phyloP scores from a whole-genome alignment of 352 stramenopile species.

The Globisporangium uncinulatum region DNA sequence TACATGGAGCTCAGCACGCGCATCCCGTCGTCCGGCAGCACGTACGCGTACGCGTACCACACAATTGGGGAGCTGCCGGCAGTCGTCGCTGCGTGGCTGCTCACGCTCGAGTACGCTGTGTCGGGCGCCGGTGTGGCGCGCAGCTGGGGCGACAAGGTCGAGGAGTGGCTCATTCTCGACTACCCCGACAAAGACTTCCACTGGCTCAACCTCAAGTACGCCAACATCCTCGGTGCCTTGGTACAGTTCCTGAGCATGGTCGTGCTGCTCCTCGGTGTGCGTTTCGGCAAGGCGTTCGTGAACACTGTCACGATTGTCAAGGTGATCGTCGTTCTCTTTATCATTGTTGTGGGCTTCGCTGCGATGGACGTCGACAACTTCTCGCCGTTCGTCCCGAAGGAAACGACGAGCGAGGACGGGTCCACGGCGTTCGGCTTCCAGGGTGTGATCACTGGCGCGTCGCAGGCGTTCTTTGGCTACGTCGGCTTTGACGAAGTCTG shows the following conservation, averaged over 20 bases:
- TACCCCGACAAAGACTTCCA: slow-evolving; percentile 30
- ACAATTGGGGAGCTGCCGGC: slow-evolving; percentile 88
- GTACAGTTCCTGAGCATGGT: slow-evolving; percentile 59
- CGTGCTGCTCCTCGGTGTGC: slow-evolving; percentile 70
- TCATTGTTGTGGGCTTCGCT: slow-evolving; percentile 81
- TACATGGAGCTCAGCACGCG: slow-evolving; percentile 84
- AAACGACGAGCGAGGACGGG: slow-evolving; percentile 16
- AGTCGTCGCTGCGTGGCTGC: slow-evolving; percentile 70
- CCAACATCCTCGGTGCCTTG: slow-evolving; percentile 41
- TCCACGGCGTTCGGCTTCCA: slow-evolving; percentile 35
- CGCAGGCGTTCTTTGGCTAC: slow-evolving; percentile 91
- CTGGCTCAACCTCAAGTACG: slow-evolving; percentile 49
- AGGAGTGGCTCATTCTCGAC: slow-evolving; percentile 50
- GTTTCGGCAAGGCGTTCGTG: slow-evolving; percentile 84
- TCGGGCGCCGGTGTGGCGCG: slow-evolving; percentile 86
- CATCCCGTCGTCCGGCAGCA: slow-evolving; percentile 83
- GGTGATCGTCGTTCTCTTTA: slow-evolving; percentile 80
- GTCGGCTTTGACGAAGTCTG: slow-evolving; percentile 94
- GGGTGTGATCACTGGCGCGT: slow-evolving; percentile 76
- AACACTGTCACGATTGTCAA: slow-evolving; percentile 81
- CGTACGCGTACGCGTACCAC: slow-evolving; percentile 90
- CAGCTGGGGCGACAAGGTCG: slow-evolving; percentile 89
- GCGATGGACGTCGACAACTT: slow-evolving; percentile 79
- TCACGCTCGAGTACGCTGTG: slow-evolving; percentile 90
- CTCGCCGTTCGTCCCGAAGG: slow-evolving; percentile 68